phyloP scores from a whole-genome alignment of 2,329 filamentous ascomycete species.

The Fusarium sp. region DNA sequence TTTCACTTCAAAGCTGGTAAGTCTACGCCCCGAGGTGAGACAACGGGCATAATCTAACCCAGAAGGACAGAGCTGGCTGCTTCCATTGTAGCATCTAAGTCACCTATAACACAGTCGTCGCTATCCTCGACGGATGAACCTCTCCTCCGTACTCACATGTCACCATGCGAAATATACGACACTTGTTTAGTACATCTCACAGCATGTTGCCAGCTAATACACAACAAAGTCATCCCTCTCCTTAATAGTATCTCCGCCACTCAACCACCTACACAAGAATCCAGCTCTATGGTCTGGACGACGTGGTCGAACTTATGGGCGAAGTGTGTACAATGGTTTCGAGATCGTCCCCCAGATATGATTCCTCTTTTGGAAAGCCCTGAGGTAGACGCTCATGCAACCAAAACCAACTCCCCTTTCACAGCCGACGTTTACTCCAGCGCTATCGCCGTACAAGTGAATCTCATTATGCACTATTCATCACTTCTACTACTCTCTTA shows the following conservation, averaged over 20 bases:
- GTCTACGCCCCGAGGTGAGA: rapidly evolving
- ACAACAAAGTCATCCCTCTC: slow-evolving; percentile 12
- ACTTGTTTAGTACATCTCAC: slow-evolving; percentile 3
- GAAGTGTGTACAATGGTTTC: slow-evolving; percentile 19
- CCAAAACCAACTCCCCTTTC: slow-evolving; percentile 5
- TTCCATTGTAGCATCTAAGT: slow-evolving; percentile 1
- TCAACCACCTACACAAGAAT: slow-evolving; percentile 20
- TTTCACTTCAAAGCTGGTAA: slow-evolving; percentile 28
- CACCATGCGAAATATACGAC: slow-evolving; percentile 1
- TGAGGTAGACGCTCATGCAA: neutral
- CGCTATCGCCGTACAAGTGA: slow-evolving; percentile 14
- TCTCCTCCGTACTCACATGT: neutral
- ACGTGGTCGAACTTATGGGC: slow-evolving; percentile 26
- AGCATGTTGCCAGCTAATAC: slow-evolving; percentile 11
- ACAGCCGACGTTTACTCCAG: slow-evolving; percentile 25
- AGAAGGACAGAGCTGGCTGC: slow-evolving; percentile 8
- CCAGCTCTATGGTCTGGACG: slow-evolving; percentile 12
- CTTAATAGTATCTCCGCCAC: neutral
- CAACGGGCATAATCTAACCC: neutral
- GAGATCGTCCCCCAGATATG: slow-evolving; percentile 21
- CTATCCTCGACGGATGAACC: neutral
- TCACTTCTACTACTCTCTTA: slow-evolving; percentile 13
- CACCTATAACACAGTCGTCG: neutral
- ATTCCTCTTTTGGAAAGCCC: slow-evolving; percentile 9
- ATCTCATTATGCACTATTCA: slow-evolving; percentile 12